phyloP scores from a whole-genome alignment of 1,284 basidiomycete genomes.

The Ustilago tritici region DNA sequence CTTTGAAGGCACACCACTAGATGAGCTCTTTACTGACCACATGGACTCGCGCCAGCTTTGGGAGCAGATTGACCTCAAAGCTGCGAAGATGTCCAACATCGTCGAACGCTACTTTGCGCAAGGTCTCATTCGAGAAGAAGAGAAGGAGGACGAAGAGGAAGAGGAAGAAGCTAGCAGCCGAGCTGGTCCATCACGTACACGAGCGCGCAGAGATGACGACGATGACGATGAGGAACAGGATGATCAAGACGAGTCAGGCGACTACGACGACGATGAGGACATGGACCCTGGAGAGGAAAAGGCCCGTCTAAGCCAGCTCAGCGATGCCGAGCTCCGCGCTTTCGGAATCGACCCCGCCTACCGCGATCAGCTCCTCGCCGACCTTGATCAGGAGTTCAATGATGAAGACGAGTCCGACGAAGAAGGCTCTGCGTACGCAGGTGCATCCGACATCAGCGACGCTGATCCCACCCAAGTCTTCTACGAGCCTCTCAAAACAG shows the following conservation, averaged over 20 bases:
- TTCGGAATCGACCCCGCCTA: slow-evolving; percentile 55
- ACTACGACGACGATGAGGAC: slow-evolving; percentile 51
- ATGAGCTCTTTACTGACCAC: slow-evolving; percentile 81
- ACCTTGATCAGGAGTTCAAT: slow-evolving; percentile 50
- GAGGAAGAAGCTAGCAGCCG: slow-evolving; percentile 33
- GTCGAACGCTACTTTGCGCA: slow-evolving; percentile 68
- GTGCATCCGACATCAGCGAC: slow-evolving; percentile 66
- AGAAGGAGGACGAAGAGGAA: slow-evolving; percentile 63
- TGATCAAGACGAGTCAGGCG: slow-evolving; percentile 38
- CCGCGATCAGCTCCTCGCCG: slow-evolving; percentile 36
- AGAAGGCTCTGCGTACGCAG: slow-evolving; percentile 55
- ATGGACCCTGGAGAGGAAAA: slow-evolving; percentile 32
- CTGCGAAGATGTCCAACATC: slow-evolving; percentile 47
- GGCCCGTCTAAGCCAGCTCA: slow-evolving; percentile 43
- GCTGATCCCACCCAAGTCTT: slow-evolving; percentile 57
- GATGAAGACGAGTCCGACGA: slow-evolving; percentile 56
- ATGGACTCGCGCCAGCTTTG: slow-evolving; percentile 90
- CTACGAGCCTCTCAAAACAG: slow-evolving; percentile 64
- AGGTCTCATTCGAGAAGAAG: slow-evolving; percentile 34
- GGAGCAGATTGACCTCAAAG: slow-evolving; percentile 74
- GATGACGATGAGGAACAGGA: slow-evolving; percentile 41
- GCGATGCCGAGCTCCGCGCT: slow-evolving; percentile 57
- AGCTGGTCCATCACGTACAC: slow-evolving; percentile 23
- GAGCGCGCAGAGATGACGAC: slow-evolving; percentile 9
- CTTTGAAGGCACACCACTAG: slow-evolving; percentile 80